phyloP scores from a whole-genome alignment of 2,329 filamentous ascomycete genomes.

The Didymella sp. region DNA sequence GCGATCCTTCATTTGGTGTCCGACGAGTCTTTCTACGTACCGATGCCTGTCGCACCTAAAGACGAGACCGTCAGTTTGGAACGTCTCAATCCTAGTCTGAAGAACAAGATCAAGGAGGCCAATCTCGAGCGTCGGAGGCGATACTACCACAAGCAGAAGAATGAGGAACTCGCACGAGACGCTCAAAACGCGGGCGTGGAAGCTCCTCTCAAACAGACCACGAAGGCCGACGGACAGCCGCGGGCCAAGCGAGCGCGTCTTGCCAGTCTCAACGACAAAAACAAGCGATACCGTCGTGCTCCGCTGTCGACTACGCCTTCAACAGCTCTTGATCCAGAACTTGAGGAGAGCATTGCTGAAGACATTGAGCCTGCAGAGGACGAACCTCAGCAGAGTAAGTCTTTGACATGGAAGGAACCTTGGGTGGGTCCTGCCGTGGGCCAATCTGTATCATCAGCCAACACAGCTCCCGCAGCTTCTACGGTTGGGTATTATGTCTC shows the following conservation, averaged over 20 bases:
- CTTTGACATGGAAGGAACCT: not conserved
- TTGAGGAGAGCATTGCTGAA: slow-evolving; percentile 12
- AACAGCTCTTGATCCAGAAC: slow-evolving; percentile 19
- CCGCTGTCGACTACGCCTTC: slow-evolving; percentile 11
- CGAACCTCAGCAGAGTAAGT: not conserved
- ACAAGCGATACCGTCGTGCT: slow-evolving; percentile 28
- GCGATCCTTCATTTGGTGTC: slow-evolving; percentile 38
- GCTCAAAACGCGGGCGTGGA: slow-evolving; percentile 33
- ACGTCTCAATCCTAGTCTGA: slow-evolving; percentile 29
- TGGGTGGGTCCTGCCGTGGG: not conserved
- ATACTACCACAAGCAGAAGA: slow-evolving; percentile 28
- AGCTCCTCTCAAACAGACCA: slow-evolving; percentile 17
- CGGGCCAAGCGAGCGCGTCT: slow-evolving; percentile 31
- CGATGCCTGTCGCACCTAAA: slow-evolving; percentile 31
- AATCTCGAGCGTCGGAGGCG: slow-evolving; percentile 21
- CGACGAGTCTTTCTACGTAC: slow-evolving; percentile 29
- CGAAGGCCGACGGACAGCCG: slow-evolving; percentile 10
- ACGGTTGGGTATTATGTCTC: not conserved
- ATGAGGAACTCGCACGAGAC: slow-evolving; percentile 28
- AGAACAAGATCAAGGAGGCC: slow-evolving; percentile 31
- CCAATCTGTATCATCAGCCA: not conserved
- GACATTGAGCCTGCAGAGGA: slow-evolving; percentile 4
- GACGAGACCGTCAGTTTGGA: slow-evolving; percentile 40
- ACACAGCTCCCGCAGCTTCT: not conserved
- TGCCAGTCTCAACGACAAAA: slow-evolving; percentile 40